A percentile compares a stretch with the other conserved stretches of the same genome.
Evolutionary conservation across 768 basidiomycete genomes (phyloP).

Genomic region (Strobilomyces confusus): DNA sequence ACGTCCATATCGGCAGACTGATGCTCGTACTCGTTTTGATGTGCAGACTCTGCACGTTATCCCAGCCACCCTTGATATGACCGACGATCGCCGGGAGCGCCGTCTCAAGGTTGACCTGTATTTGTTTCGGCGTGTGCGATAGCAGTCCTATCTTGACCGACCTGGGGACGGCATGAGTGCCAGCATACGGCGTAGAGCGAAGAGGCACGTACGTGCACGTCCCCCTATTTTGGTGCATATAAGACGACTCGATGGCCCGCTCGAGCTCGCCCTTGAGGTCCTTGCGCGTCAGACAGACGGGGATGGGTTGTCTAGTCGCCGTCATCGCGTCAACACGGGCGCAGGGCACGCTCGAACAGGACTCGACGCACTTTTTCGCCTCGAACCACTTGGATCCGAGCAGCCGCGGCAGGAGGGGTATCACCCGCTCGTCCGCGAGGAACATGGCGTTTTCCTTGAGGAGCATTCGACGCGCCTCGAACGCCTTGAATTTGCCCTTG

Average conservation of each 20-base stretch:
- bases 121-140: slow-evolving; percentile 68
- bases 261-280: slow-evolving; percentile 92
- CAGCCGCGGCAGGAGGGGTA: slow-evolving; percentile 82
- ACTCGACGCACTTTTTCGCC: slow-evolving; percentile 80
- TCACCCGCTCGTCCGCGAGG: slow-evolving; percentile 86
- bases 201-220: slow-evolving; percentile 74
- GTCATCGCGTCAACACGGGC: not conserved
- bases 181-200: not conserved
- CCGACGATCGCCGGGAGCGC: slow-evolving; percentile 74
- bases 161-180: slow-evolving; percentile 34
- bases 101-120: slow-evolving; percentile 70
- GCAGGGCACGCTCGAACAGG: not conserved
- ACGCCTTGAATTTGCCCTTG: slow-evolving; percentile 88
- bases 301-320: slow-evolving; percentile 79
- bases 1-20: slow-evolving; percentile 89
- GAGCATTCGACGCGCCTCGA: slow-evolving; percentile 76
- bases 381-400: slow-evolving; percentile 90
- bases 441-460: slow-evolving; percentile 90
- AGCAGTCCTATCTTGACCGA: slow-evolving; percentile 80
- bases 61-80: slow-evolving; percentile 78
- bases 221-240: slow-evolving; percentile 93
- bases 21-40: slow-evolving; percentile 86
- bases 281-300: slow-evolving; percentile 84
- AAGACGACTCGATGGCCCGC: slow-evolving; percentile 88
- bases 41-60: slow-evolving; percentile 82